Percentiles rank a stretch among this genome's conserved stretches.
Conservation (phyloP, 2,329 filamentous ascomycete genomes). For the Helicocarpus griseus region DNA sequence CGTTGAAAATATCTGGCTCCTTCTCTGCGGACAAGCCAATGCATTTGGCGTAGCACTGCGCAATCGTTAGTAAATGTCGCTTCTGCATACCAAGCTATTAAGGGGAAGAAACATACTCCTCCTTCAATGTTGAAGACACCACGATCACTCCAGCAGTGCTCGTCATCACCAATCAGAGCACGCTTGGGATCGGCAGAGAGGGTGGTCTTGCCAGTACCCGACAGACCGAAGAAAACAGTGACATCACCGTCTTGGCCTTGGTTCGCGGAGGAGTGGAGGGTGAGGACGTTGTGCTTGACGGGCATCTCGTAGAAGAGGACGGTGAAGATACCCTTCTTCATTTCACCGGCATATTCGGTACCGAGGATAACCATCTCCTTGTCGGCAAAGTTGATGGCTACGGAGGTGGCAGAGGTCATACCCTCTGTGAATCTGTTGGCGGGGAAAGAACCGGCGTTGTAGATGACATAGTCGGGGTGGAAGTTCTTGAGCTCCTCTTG, state of each 20-base stretch:
- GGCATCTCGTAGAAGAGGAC: slow-evolving; percentile 99
- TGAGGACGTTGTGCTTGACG: slow-evolving; percentile 98
- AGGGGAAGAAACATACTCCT: slow-evolving; percentile 40
- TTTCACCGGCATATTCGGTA: slow-evolving; percentile 95
- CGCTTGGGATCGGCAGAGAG: slow-evolving; percentile 95
- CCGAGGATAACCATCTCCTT: slow-evolving; percentile 99
- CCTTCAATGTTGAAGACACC: slow-evolving; percentile 99
- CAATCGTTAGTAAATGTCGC: slow-evolving; percentile 8
- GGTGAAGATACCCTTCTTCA: slow-evolving; percentile 98
- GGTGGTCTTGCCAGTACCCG: slow-evolving; percentile 97
- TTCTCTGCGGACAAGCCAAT: slow-evolving; percentile 96
- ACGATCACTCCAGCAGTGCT: slow-evolving; percentile 97
- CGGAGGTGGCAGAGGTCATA: slow-evolving; percentile 97
- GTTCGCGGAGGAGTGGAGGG: slow-evolving; percentile 96
- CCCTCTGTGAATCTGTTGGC: slow-evolving; percentile 96
- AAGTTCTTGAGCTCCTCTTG: slow-evolving; percentile 91
- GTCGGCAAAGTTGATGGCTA: slow-evolving; percentile 97
- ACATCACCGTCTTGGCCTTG: slow-evolving; percentile 92
- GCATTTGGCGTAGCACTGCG: slow-evolving; percentile 88
- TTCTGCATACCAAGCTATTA: not conserved
- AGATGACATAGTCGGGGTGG: slow-evolving; percentile 99
- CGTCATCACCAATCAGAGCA: slow-evolving; percentile 91
- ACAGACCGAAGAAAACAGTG: slow-evolving; percentile 98
- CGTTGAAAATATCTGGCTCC: slow-evolving; percentile 94
- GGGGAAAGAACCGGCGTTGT: slow-evolving; percentile 97